Evolutionary conservation across 257 asterid genomes (phyloP).

Genomic region (Ehretia macrophylla): DNA sequence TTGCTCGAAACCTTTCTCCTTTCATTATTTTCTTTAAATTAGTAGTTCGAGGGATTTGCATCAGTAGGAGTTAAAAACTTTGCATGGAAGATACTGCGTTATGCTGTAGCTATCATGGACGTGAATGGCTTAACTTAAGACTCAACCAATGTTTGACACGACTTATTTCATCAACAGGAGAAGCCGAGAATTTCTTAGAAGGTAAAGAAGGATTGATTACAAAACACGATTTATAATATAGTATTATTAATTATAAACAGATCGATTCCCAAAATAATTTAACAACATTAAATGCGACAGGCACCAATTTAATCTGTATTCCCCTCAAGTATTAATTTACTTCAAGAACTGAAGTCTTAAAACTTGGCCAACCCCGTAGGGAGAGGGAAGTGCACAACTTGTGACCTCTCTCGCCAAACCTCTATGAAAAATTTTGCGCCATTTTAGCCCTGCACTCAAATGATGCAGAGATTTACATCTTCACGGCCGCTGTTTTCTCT

Average conservation of each 20-base stretch:
- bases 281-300: not conserved
- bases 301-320: not conserved
- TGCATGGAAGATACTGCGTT: not conserved
- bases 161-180: too few species aligned
- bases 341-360: not conserved
- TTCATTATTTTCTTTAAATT: too few species aligned
- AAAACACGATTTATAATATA: too few species aligned
- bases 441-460: conserved; percentile 3
- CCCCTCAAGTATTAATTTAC: not conserved
- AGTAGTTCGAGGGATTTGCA: too few species aligned
- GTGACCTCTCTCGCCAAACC: not conserved
- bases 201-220: too few species aligned
- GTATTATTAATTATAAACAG: too few species aligned
- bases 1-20: too few species aligned
- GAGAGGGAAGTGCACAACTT: not conserved
- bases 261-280: too few species aligned
- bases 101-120: not conserved
- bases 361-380: not conserved
- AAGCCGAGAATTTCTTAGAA: too few species aligned
- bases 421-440: conserved; percentile 11
- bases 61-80: not conserved
- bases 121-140: not conserved
- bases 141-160: too few species aligned
- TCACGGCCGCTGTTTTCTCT: conserved; percentile 2
- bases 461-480: conserved; percentile 21